Conservation (phyloP, 352 stramenopile genomes). For the Phytophthora sp. region DNA sequence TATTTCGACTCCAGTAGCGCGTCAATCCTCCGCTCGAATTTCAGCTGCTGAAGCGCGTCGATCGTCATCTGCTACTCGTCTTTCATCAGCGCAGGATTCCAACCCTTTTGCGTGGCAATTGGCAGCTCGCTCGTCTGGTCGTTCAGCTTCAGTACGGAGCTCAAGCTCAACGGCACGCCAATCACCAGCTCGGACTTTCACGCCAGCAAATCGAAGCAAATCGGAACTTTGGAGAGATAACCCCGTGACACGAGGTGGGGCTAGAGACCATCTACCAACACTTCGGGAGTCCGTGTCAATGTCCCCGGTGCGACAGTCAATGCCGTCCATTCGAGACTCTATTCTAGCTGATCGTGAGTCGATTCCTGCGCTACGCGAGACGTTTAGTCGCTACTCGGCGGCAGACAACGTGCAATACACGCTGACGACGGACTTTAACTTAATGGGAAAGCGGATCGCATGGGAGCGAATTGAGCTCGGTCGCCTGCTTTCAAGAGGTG, state of each 20-base stretch:
- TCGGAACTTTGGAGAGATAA: conserved; percentile 16
- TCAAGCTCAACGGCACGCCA: neutral
- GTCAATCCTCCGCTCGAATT: neutral
- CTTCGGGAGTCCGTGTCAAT: conserved; percentile 25
- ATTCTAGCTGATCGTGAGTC: conserved; percentile 33
- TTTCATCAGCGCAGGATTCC: neutral
- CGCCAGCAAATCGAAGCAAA: conserved; percentile 7
- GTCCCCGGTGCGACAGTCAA: conserved; percentile 13
- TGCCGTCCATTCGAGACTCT: conserved; percentile 31
- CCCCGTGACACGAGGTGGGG: neutral
- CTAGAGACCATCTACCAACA: conserved; percentile 24
- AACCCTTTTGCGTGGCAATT: neutral
- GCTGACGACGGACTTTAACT: conserved; percentile 44
- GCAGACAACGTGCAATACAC: conserved; percentile 36
- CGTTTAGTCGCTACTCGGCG: conserved; percentile 34
- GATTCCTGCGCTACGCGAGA: conserved; percentile 35
- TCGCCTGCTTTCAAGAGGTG: conserved; percentile 44
- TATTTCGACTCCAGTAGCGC: neutral
- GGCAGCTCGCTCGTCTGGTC: neutral
- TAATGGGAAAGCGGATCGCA: conserved; percentile 42
- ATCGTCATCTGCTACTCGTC: conserved; percentile 6
- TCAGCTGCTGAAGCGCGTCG: neutral
- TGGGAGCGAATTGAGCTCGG: conserved; percentile 53
- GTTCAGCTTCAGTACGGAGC: conserved; percentile 6
- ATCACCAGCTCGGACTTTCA: neutral